Conservation (phyloP, 768 basidiomycete genomes). For the Suillus tomentosus region DNA sequence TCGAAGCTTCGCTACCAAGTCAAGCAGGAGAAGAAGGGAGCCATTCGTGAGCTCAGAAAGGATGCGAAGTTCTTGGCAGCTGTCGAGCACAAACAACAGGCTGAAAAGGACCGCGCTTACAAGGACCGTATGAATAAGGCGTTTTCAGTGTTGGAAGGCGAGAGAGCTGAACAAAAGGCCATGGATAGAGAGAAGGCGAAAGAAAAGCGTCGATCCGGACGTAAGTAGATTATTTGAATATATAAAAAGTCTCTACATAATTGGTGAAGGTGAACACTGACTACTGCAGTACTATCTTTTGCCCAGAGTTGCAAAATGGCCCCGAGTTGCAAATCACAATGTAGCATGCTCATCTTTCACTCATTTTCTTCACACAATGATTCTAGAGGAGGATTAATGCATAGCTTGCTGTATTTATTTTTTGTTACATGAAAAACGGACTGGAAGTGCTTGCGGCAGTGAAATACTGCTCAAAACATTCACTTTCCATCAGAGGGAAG, state of each 20-base stretch:
- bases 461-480: too few relatives aligned
- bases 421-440: too few relatives aligned
- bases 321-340: too few relatives aligned
- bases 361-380: too few relatives aligned
- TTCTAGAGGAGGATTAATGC: too few relatives aligned
- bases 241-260: background rate
- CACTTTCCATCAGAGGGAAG: too few relatives aligned
- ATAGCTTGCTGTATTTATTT: too few relatives aligned
- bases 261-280: background rate
- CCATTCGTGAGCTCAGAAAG: conserved; percentile 93
- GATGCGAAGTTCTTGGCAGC: conserved; percentile 91
- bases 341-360: too few relatives aligned
- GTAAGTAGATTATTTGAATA: conserved; percentile 47
- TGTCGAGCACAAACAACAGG: conserved; percentile 82
- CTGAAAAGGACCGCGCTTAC: conserved; percentile 83
- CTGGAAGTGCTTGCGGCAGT: too few relatives aligned
- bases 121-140: conserved; percentile 83
- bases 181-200: conserved; percentile 82
- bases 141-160: conserved; percentile 74
- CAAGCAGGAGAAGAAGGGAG: conserved; percentile 96
- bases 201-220: conserved; percentile 76
- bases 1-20: conserved; percentile 85
- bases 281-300: too few relatives aligned
- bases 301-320: too few relatives aligned
- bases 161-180: conserved; percentile 93